Conservation (phyloP, 306 rosid genomes). For the Malus asiatica region DNA sequence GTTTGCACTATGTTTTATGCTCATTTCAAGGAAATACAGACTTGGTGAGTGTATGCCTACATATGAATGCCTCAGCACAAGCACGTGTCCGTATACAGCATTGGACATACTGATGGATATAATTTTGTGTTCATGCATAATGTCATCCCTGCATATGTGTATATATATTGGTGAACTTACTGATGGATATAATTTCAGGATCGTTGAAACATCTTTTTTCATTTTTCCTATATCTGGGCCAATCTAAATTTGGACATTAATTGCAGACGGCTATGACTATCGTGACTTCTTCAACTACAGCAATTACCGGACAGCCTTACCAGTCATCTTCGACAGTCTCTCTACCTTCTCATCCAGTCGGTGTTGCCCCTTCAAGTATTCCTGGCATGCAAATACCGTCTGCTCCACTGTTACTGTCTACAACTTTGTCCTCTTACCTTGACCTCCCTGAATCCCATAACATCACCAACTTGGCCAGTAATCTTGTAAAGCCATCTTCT, state of each 20-base stretch:
- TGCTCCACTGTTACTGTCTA: conserved; percentile 35
- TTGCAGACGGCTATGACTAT: conserved; percentile 56
- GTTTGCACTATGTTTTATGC: neutral
- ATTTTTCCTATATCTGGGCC: neutral
- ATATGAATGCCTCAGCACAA: neutral
- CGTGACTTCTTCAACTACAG: conserved; percentile 22
- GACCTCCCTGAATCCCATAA: conserved; percentile 37
- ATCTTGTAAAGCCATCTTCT: conserved; percentile 78
- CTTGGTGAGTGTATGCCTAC: neutral
- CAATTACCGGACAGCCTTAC: conserved; percentile 30
- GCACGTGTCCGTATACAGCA: neutral
- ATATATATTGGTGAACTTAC: neutral
- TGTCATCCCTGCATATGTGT: neutral
- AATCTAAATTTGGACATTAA: neutral
- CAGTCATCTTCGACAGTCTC: conserved; percentile 31
- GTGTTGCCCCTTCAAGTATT: conserved; percentile 33
- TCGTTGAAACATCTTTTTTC: neutral
- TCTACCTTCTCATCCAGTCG: conserved; percentile 32
- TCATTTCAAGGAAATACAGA: neutral
- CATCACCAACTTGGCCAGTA: conserved; percentile 36
- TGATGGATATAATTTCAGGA: neutral
- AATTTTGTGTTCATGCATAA: neutral
- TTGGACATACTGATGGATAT: neutral
- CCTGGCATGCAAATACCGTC: conserved; percentile 44
- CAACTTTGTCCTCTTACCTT: conserved; percentile 26